Evolutionary conservation across 2,329 filamentous ascomycete genomes (phyloP), one percentile per base, ranked within the genome.

Genomic region (Aspergillus pseudoterreus): DNA sequence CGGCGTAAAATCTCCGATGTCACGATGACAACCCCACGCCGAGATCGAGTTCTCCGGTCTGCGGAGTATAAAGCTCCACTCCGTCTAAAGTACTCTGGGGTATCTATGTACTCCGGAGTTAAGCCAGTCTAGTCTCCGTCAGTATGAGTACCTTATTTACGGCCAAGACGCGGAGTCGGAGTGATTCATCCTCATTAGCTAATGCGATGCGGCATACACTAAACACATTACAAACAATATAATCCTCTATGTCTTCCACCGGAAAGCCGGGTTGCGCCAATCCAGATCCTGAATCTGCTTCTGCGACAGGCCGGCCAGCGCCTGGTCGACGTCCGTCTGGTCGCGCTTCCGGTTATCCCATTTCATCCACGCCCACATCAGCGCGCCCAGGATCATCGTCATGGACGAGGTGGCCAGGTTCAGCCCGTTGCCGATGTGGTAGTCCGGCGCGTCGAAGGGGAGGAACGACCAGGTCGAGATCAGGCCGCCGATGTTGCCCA

Each of bases 401-500:
- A 72, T 71, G 17, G 75, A 75, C n/a, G 76, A 75, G 0, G 82
- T 84, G 0, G 81, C 86, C 44, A 88, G 62, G 63, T 90, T 90
- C 30, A 90, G 66, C 0, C 86, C 86, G 61, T 90, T 89, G 1
- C 86, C 86, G 51, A 88, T 87, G 54, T 75, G 83, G 61, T 83
- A 90, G 52, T 89, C 69, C 0, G 86, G 86, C 0, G 61, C 80
- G 62, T 89, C 86, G 58, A 72, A 81, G 0, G 79, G 78, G 14
- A 88, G 61, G 68, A 85, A 88, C 1, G 75, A 78, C 84, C 84
- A 88, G 0, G 82, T 85, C 1, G 81, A 79, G 53, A 87, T 78
- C 30, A 89, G 65, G 0, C 86, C 87, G 2, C 87, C 87, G 15
- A 89, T 63, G 49, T 88, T 89, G 30, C 86, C 87, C 19, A 87